phyloP scores from a whole-genome alignment of 495 filamentous ascomycete genomes.

The Penicillium macrosclerotiorum region DNA sequence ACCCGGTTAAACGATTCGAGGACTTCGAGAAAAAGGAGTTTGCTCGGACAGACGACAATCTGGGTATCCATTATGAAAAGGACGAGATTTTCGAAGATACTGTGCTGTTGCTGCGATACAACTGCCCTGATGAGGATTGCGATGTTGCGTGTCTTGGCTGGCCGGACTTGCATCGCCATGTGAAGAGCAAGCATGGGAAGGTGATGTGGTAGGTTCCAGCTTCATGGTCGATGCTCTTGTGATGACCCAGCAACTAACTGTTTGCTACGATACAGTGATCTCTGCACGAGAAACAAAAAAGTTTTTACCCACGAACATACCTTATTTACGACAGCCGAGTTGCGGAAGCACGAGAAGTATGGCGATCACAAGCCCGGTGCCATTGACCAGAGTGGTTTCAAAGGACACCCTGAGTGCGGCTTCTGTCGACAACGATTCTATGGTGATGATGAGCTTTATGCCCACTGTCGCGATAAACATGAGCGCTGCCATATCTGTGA shows the following conservation, averaged over 20 bases:
- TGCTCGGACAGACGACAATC: conserved; percentile 69
- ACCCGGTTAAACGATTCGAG: conserved; percentile 73
- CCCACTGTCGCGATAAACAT: conserved; percentile 87
- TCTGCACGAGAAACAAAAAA: conserved; percentile 93
- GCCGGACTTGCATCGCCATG: conserved; percentile 92
- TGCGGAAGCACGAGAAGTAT: conserved; percentile 82
- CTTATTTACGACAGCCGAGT: conserved; percentile 77
- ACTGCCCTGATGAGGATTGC: conserved; percentile 83
- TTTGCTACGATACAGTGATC: conserved; percentile 50
- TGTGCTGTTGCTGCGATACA: conserved; percentile 83
- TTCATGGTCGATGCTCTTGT: neutral
- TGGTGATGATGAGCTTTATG: conserved; percentile 90
- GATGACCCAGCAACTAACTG: conserved; percentile 8
- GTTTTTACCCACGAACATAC: conserved; percentile 98
- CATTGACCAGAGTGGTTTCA: conserved; percentile 91
- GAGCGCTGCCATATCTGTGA: conserved; percentile 97
- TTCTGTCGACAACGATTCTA: conserved; percentile 94
- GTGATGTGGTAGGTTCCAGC: conserved; percentile 71
- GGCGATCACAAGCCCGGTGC: conserved; percentile 92
- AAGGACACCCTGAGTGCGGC: conserved; percentile 89
- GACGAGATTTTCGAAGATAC: conserved; percentile 87
- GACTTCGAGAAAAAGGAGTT: conserved; percentile 75
- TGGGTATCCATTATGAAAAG: conserved; percentile 88
- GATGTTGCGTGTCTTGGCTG: conserved; percentile 89
- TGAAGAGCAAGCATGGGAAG: conserved; percentile 74